Conservation (phyloP, 2,329 filamentous ascomycete species). For the Apiospora phragmitis region DNA sequence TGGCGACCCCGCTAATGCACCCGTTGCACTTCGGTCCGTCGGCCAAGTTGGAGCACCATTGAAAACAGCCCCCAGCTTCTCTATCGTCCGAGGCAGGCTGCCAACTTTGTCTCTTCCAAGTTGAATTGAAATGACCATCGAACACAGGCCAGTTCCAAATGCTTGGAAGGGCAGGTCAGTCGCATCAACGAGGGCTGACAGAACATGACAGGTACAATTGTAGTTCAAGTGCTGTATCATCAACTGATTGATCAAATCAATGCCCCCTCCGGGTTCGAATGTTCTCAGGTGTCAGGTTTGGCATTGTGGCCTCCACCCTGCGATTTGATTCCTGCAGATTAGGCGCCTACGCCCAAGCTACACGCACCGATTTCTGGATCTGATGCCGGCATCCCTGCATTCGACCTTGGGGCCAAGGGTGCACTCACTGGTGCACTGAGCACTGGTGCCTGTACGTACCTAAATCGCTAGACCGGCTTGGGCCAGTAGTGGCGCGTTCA, state of each 20-base stretch:
- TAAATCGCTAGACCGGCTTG: not conserved
- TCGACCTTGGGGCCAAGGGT: not conserved
- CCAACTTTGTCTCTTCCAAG: not conserved
- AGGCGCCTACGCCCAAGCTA: not conserved
- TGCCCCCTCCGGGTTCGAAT: not conserved
- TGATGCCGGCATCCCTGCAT: slow-evolving; percentile 10
- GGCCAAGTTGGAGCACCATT: not conserved
- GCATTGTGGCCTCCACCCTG: slow-evolving; percentile 2
- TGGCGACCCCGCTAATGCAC: slow-evolving; percentile 10
- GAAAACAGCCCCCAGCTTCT: not conserved
- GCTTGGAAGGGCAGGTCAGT: not conserved
- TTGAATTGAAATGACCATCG: not conserved
- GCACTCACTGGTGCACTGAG: not conserved
- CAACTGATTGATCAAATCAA: not conserved
- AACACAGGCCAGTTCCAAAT: not conserved
- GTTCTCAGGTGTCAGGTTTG: not conserved
- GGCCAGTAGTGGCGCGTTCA: not conserved
- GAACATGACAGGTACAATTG: not conserved
- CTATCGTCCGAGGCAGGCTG: not conserved
- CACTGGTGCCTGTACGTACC: not conserved
- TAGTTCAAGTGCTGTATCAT: too few relatives aligned
- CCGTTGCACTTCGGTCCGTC: slow-evolving; percentile 8
- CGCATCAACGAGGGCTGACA: not conserved
- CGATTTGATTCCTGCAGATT: slow-evolving; percentile 7
- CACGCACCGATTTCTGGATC: slow-evolving; percentile 6